Base-by-base conservation (phyloP, 2,329 filamentous ascomycete genomes). In the Talaromyces verruculosus region DNA sequence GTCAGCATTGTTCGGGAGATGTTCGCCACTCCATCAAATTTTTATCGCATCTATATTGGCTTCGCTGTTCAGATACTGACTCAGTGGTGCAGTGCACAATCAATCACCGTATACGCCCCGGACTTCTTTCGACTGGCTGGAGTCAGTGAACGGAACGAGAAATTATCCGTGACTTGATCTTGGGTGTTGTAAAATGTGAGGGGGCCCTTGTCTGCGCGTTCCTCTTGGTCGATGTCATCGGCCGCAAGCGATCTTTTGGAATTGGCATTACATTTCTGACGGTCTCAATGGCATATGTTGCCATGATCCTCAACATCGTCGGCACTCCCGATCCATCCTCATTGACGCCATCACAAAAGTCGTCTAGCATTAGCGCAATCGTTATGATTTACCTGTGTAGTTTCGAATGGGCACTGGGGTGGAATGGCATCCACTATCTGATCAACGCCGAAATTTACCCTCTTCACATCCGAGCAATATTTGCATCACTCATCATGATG, bases 361-460 rank as follows among this genome's bases (percentile, higher is more conserved):
- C 80, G 0, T 85, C 88, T 3, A 89, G 88, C 62, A 87, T 84
- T 28, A 89, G 85, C 3, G 91, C 90, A 13, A 87, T 91, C 67
- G 88, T 87, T 58, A 89, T 91, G 87, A 91, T 92, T 69, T 92
- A 89, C 74, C 83, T 86, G 65, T 89, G 89, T 1, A 91, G 89
- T 88, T 88, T 49, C 15, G 45, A 22, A 1, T 25, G 19, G 10
- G 45, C 89, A 1, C 79, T 90, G 3, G 88, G 86, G 39, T 93
- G 88, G 89, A 92, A 92, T 79, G 86, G 84, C 0, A 90, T 91
- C 83, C 90, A 92, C 77, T 93, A 93, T 74, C 83, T 93, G 3
- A 84, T 93, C 65, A 92, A 90, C 17, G 89, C 89, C 1, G 91
- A 93, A 74, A 84, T 93, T 67, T 93, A 91, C 80, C 90, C 91